These are phyloP conservation scores for Plantago lanceolata DNA, from an alignment of 305 asterid species.

Conservation along the genomic window DNA sequence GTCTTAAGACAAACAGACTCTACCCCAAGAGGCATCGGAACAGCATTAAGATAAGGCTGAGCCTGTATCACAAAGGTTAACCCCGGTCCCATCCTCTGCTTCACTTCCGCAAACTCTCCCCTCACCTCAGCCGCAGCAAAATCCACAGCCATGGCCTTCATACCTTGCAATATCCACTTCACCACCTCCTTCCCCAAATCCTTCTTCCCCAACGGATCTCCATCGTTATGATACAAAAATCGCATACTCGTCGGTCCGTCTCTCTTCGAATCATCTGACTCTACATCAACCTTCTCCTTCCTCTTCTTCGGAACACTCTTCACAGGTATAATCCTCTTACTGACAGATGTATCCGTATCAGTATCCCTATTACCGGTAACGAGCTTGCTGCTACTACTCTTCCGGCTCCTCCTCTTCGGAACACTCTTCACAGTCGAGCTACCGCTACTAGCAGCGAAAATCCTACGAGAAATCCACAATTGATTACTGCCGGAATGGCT, in stretches of 20 bases:
- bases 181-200: slow-evolving; percentile 83
- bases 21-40: slow-evolving; percentile 84
- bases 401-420: background rate
- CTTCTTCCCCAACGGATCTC: slow-evolving; percentile 78
- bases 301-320: slow-evolving; percentile 22
- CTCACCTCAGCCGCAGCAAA: slow-evolving; percentile 63
- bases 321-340: background rate
- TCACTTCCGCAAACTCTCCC: slow-evolving; percentile 65
- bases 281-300: background rate
- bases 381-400: background rate
- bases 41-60: slow-evolving; percentile 83
- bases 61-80: slow-evolving; percentile 83
- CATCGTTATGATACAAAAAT: slow-evolving; percentile 45
- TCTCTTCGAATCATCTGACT: background rate
- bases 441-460: background rate
- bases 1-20: slow-evolving; percentile 85
- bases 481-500: background rate
- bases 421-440: background rate
- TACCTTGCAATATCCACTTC: slow-evolving; percentile 74
- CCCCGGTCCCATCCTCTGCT: slow-evolving; percentile 77
- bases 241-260: slow-evolving; percentile 26
- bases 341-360: slow-evolving; percentile 17
- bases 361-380: slow-evolving; percentile 12
- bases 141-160: slow-evolving; percentile 86
- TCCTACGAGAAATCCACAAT: background rate